Percentiles rank a stretch among this genome's conserved stretches.
Conservation (phyloP, 2,329 filamentous ascomycete genomes). For the Verticillium albo-atrum region DNA sequence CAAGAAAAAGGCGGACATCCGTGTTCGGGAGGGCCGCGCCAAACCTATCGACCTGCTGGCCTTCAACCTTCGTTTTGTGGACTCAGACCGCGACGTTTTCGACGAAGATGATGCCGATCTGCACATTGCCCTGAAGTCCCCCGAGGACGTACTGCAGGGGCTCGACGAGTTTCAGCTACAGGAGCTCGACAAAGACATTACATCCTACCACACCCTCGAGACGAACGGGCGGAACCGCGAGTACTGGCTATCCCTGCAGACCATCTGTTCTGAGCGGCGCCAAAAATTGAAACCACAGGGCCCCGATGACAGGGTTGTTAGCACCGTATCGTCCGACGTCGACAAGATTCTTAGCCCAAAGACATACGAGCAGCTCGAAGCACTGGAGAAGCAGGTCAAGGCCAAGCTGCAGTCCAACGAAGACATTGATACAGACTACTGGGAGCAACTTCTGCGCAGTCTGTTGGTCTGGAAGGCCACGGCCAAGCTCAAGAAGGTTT, state of each 20-base stretch:
- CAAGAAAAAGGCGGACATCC: slow-evolving; percentile 96
- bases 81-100: slow-evolving; percentile 77
- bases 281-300: slow-evolving; percentile 58
- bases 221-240: slow-evolving; percentile 71
- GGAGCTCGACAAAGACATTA: slow-evolving; percentile 79
- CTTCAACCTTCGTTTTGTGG: slow-evolving; percentile 84
- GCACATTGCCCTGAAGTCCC: slow-evolving; percentile 71
- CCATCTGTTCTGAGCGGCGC: slow-evolving; percentile 73
- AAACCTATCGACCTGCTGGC: slow-evolving; percentile 92
- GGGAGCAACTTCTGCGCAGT: slow-evolving; percentile 86
- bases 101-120: slow-evolving; percentile 77
- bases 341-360: slow-evolving; percentile 85
- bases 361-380: slow-evolving; percentile 78
- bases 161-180: slow-evolving; percentile 62
- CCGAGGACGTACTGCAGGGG: slow-evolving; percentile 73
- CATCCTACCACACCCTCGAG: slow-evolving; percentile 76
- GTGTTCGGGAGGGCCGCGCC: slow-evolving; percentile 84
- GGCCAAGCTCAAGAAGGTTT: slow-evolving; percentile 75
- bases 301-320: slow-evolving; percentile 69
- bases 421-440: slow-evolving; percentile 94
- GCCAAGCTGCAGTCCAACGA: slow-evolving; percentile 84
- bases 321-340: slow-evolving; percentile 80
- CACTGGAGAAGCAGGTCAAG: slow-evolving; percentile 81
- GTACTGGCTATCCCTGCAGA: slow-evolving; percentile 89
- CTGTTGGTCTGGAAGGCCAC: slow-evolving; percentile 89